Evolutionary conservation across 2,329 filamentous ascomycete genomes (phyloP), one percentile per base, ranked within the genome.

Genomic region (Neonectria faginata): DNA sequence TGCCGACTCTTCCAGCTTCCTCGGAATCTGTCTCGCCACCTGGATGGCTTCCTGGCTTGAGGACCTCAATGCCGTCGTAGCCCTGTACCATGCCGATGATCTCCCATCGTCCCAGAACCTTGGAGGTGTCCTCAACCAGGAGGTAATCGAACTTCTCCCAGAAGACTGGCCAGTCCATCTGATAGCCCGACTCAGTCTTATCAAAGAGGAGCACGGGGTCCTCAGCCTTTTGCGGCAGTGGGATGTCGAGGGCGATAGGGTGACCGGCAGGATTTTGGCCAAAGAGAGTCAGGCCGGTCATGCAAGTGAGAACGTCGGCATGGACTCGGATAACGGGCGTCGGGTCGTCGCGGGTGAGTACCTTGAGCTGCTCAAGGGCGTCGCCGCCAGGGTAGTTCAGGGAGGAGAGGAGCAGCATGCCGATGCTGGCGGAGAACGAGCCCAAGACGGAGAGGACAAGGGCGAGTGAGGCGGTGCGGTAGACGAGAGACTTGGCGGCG

Each of bases 321-420:
- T 92, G 89, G 45, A 89, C 82, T 42, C 73, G 72, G 12, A 85
- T 77, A 6, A 64, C 54, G 25, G 72, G 56, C 18, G 70, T 61
- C 8, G 74, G 65, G 41, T 74, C 65, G 25, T 68, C 63, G 31
- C 65, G 57, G 54, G 77, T 66, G 27, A 80, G 70, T 51, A 68
- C 66, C 64, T 85, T 82, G 42, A 91, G 80, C 48, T 84, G 81
- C 9, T 79, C 70, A 22, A 98, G 83, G 2, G 94, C 96, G 64
- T 92, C 88, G 22, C 93, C 96, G 52, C 96, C 96, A 1, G 96
- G 96, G 75, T 99, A 99, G 80, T 97, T 99, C 62, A 97, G 88
- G 14, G 92, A 91, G 0, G 94, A 97, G 64, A 97, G 82, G 29
- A 91, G 85, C 2, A 97, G 88, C 80, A 97, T 88, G 33, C 80